Evolutionary conservation across 345 rosid genomes (phyloP).

Genomic region (Zanthoxylum bungeanum): DNA sequence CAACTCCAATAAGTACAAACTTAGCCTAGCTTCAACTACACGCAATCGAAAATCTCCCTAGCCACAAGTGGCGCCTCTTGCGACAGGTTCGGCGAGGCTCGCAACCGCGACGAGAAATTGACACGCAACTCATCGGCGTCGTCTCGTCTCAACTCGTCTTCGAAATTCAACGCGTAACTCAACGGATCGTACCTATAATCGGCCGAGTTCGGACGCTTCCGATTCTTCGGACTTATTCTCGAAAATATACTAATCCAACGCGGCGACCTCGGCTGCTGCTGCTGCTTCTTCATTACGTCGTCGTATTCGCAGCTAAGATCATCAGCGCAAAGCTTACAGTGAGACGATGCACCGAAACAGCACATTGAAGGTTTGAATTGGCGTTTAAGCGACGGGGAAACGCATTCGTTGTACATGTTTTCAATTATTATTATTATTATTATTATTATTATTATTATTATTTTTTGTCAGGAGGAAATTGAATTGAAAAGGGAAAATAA

Average conservation of each 20-base stretch:
- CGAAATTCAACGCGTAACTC: conserved; percentile 75
- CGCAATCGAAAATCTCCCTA: neutral
- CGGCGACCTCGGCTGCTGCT: conserved; percentile 20
- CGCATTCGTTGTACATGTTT: conserved; percentile 25
- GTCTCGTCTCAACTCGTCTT: conserved; percentile 34
- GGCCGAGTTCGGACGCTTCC: conserved; percentile 31
- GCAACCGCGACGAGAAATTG: conserved; percentile 54
- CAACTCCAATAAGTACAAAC: neutral
- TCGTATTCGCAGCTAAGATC: neutral
- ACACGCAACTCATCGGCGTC: conserved; percentile 31
- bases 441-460: too few species aligned
- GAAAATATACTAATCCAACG: conserved; percentile 41
- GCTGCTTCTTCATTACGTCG: neutral
- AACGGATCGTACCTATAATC: conserved; percentile 64
- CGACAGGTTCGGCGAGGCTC: conserved; percentile 17
- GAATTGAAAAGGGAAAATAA: neutral
- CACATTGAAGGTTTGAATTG: conserved; percentile 43
- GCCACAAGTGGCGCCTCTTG: neutral
- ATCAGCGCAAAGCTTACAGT: neutral
- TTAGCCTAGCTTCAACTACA: neutral
- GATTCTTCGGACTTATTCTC: conserved; percentile 18
- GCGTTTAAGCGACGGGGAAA: conserved; percentile 35
- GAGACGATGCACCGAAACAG: conserved; percentile 30
- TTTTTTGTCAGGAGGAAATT: neutral
- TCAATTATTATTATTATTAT: too few species aligned